phyloP scores from a whole-genome alignment of 257 asterid genomes.

The Eucommia ulmoides region DNA sequence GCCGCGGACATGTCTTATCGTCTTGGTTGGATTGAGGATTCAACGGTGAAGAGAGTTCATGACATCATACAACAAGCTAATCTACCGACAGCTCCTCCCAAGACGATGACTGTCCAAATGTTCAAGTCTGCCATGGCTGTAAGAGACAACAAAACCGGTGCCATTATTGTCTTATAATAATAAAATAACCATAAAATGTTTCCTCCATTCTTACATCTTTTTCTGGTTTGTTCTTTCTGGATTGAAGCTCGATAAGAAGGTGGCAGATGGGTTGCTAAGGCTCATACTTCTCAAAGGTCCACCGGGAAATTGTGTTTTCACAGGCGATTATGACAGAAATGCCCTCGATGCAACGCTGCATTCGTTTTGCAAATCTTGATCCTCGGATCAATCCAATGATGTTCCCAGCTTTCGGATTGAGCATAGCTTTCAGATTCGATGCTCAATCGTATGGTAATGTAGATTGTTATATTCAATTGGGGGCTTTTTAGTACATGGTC shows the following conservation, averaged over 20 bases:
- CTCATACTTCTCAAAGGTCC: slow-evolving; percentile 94
- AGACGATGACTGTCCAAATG: slow-evolving; percentile 68
- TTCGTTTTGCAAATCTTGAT: slow-evolving; percentile 60
- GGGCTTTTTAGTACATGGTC: too few species aligned
- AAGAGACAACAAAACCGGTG: too few species aligned
- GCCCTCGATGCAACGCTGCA: slow-evolving; percentile 66
- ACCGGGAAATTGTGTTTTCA: slow-evolving; percentile 76
- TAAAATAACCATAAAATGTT: background rate
- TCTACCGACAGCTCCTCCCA: slow-evolving; percentile 78
- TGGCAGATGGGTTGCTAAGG: slow-evolving; percentile 81
- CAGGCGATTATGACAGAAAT: slow-evolving; percentile 67
- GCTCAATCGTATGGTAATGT: too few species aligned
- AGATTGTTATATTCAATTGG: too few species aligned
- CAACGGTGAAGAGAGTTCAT: slow-evolving; percentile 61
- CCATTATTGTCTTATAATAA: too few species aligned
- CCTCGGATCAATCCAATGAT: background rate
- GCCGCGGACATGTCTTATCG: slow-evolving; percentile 91
- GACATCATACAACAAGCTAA: slow-evolving; percentile 58
- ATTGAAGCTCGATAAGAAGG: slow-evolving; percentile 84
- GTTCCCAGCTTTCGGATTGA: too few species aligned
- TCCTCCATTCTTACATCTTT: background rate
- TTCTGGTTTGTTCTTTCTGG: background rate
- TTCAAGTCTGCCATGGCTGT: slow-evolving; percentile 96
- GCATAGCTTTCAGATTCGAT: too few species aligned
- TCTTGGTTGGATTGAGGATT: slow-evolving; percentile 94